Conservation (phyloP, 1,284 basidiomycete species). For the Inonotus obliquus region DNA sequence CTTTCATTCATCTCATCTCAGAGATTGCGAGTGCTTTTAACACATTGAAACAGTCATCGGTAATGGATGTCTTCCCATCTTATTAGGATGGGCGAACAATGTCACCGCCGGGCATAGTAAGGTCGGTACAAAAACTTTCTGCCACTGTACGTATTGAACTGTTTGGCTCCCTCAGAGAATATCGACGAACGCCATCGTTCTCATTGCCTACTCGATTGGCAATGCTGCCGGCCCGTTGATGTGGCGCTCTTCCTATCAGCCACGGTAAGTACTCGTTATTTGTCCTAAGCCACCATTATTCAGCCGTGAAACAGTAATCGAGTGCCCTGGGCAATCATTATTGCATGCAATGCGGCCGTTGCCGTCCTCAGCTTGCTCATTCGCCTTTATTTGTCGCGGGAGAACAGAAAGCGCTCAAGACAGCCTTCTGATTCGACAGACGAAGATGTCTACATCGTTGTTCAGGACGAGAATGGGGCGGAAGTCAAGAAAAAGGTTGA, state of each 20-base stretch:
- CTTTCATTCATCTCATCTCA: not conserved
- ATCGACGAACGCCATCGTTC: constrained; percentile 28
- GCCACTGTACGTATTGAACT: not conserved
- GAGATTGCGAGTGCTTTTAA: not conserved
- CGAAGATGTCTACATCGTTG: constrained; percentile 26
- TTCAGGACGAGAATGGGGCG: constrained; percentile 21
- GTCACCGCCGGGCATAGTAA: constrained; percentile 31
- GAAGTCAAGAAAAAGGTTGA: constrained; percentile 21
- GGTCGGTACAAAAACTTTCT: constrained; percentile 18
- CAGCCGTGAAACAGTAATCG: constrained; percentile 15
- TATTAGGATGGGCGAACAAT: constrained; percentile 28
- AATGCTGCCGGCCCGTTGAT: constrained; percentile 28
- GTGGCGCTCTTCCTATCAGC: constrained; percentile 26
- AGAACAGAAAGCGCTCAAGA: constrained; percentile 26
- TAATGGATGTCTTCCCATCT: constrained; percentile 28
- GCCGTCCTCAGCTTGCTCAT: constrained; percentile 23
- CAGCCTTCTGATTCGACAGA: constrained; percentile 17
- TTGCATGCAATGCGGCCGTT: constrained; percentile 20
- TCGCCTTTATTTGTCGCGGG: constrained; percentile 22
- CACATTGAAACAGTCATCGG: constrained; percentile 24
- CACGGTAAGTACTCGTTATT: constrained; percentile 23
- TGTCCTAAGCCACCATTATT: not conserved
- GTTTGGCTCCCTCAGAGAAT: constrained; percentile 19
- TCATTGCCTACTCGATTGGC: constrained; percentile 27
- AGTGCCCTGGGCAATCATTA: constrained; percentile 26